Evolutionary conservation across 768 basidiomycete genomes (phyloP), one percentile per base, ranked within the genome.

Genomic region (Saitozyma sp.): DNA sequence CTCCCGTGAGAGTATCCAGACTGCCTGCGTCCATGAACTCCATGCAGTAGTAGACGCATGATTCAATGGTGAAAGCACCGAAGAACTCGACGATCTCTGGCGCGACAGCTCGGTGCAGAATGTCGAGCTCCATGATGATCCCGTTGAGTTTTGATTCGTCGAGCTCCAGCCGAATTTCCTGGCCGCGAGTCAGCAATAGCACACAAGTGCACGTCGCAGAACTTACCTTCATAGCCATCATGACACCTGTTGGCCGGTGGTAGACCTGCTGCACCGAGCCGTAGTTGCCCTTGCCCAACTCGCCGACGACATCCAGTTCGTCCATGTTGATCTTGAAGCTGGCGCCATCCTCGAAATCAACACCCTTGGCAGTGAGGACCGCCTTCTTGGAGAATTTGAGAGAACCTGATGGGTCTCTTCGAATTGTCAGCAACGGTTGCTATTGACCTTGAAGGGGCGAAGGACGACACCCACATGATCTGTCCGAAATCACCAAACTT

Each of bases 21-120:
- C 88, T 90, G n/a, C 94, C 93, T 10, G 93, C 94, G 77, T 99
- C 95, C 96, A 99, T 99, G 81, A 88, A 91, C 83, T 99, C 96
- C 94, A 98, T 98, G 81, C 94, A 98, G 79, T 96, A 97, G 81
- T 99, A 97, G 20, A 99, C 96, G 79, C 95, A 99, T n/a, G 91
- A 91, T 77, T 99, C 96, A 80, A 96, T 93, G 80, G 96, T 97
- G 83, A 99, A 99, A 5, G 96, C 96, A 50, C 96, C 96, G 77
- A 95, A 98, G 71, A 99, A 99, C 64, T 98, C 96, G 73, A 99
- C 91, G 68, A 98, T 98, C 74, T 91, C 87, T 3, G 89, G 90
- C 9, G 89, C 87, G 50, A 88, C 85, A 3, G 94, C 94, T 37
- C 93, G 90, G 79, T 99, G 96, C 8, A 99, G 86, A 67, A 99